Evolutionary conservation across 768 basidiomycete species (phyloP).

Genomic region (Leccinellum albellum): DNA sequence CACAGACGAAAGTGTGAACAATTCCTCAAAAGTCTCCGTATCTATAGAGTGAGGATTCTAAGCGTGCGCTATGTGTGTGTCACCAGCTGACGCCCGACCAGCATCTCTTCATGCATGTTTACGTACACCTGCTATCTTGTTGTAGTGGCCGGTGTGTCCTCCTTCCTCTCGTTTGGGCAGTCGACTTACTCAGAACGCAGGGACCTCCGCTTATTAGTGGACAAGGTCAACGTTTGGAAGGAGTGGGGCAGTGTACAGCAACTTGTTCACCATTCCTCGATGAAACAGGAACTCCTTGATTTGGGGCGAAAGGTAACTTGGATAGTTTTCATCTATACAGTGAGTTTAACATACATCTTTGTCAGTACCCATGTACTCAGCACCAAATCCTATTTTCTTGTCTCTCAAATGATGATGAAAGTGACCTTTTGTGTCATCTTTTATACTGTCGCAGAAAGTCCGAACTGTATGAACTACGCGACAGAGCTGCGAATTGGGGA

Average conservation of each 20-base stretch:
- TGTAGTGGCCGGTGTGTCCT: conserved; percentile 4
- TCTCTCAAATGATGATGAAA: conserved; percentile 11
- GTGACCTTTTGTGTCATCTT: conserved; percentile 16
- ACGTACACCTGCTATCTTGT: conserved; percentile 21
- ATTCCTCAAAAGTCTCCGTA: conserved; percentile 10
- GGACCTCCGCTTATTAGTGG: conserved; percentile 5
- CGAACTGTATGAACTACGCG: conserved; percentile 11
- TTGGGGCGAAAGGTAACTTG: conserved; percentile 10
- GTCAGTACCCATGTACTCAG: conserved; percentile 12
- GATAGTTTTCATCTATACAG: not conserved
- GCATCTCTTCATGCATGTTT: conserved; percentile 26
- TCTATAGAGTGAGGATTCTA: conserved; percentile 18
- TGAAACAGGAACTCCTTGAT: conserved; percentile 10
- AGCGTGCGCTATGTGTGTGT: not conserved
- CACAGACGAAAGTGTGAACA: not conserved
- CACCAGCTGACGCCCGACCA: conserved; percentile 10
- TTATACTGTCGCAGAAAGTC: conserved; percentile 16
- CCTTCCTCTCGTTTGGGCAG: not conserved
- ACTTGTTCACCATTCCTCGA: conserved; percentile 12
- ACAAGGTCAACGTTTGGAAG: conserved; percentile 9
- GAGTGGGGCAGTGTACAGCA: conserved; percentile 16
- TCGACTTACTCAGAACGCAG: conserved; percentile 1
- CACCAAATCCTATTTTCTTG: conserved; percentile 6
- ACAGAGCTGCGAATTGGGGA: not conserved
- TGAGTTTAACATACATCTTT: not conserved